A percentile compares a stretch with the other conserved stretches of the same genome.
These are phyloP conservation scores for Rosa lucieae DNA, from an alignment of 306 rosid genomes.

Conservation along the genomic window DNA sequence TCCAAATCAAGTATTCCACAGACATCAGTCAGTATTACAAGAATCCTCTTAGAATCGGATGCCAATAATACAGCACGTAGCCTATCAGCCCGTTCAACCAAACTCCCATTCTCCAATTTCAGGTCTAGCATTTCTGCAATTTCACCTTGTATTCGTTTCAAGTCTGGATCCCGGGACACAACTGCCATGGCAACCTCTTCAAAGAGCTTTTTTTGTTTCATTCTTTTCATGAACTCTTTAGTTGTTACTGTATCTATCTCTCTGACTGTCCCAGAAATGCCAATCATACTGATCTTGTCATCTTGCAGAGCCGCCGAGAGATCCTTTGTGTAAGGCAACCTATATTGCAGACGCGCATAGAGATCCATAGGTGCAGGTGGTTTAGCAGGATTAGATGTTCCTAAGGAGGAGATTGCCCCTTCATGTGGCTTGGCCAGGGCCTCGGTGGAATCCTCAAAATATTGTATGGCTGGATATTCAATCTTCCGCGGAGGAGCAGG, in stretches of 20 bases:
- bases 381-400: not conserved
- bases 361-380: not conserved
- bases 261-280: not conserved
- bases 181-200: conserved; percentile 10
- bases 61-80: not conserved
- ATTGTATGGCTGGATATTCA: not conserved
- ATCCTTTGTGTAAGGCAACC: conserved; percentile 10
- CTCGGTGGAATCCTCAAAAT: not conserved
- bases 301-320: conserved; percentile 5
- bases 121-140: not conserved
- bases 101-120: not conserved
- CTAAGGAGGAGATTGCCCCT: not conserved
- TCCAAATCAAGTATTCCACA: not conserved
- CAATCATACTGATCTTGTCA: not conserved
- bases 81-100: not conserved
- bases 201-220: not conserved
- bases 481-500: not conserved
- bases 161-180: not conserved
- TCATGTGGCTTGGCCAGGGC: not conserved
- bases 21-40: conserved; percentile 10
- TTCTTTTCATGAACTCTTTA: not conserved
- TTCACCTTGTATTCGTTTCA: conserved; percentile 15
- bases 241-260: not conserved
- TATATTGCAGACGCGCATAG: conserved; percentile 1
- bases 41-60: not conserved